Percentiles rank a stretch among this genome's conserved stretches.
These are phyloP conservation scores for Penicillium sp. DNA, from an alignment of 2,329 filamentous ascomycete genomes.

Conservation along the genomic window DNA sequence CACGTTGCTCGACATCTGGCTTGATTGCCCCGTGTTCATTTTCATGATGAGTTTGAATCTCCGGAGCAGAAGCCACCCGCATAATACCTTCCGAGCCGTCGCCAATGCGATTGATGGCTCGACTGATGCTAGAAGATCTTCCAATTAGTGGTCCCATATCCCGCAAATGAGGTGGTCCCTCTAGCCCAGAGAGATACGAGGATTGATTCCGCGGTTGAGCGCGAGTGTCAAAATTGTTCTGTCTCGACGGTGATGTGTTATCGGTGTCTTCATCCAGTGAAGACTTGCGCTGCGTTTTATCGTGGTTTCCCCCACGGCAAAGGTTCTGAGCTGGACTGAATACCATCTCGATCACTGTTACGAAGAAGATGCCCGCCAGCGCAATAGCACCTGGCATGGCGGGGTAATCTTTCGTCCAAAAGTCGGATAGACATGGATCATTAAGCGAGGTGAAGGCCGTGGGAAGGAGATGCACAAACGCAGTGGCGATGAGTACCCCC, in stretches of 20 bases:
- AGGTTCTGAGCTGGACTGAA: conserved; percentile 40
- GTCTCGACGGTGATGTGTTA: no score
- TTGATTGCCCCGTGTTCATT: conserved; percentile 13
- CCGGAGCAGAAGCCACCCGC: conserved; percentile 22
- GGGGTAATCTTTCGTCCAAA: conserved; percentile 44
- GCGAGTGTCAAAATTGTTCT: no score
- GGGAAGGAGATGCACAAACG: conserved; percentile 70
- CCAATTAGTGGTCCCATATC: conserved; percentile 26
- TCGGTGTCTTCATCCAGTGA: not conserved
- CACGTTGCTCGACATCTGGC: conserved; percentile 16
- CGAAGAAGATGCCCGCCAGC: conserved; percentile 41
- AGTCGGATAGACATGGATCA: conserved; percentile 50
- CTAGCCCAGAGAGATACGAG: conserved; percentile 3
- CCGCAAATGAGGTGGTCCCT: conserved; percentile 19
- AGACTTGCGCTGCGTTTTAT: not conserved
- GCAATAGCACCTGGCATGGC: conserved; percentile 48
- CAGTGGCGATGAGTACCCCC: conserved; percentile 77
- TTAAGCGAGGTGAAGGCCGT: conserved; percentile 53
- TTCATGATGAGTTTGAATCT: conserved; percentile 12
- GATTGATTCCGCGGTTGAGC: not conserved
- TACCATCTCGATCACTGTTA: conserved; percentile 52
- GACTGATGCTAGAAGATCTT: conserved; percentile 27
- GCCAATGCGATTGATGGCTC: conserved; percentile 26
- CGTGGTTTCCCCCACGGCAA: conserved; percentile 19
- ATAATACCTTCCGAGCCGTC: conserved; percentile 20